Evolutionary conservation across 352 stramenopile genomes (phyloP).

Genomic region (Phytophthora boehmeriae): DNA sequence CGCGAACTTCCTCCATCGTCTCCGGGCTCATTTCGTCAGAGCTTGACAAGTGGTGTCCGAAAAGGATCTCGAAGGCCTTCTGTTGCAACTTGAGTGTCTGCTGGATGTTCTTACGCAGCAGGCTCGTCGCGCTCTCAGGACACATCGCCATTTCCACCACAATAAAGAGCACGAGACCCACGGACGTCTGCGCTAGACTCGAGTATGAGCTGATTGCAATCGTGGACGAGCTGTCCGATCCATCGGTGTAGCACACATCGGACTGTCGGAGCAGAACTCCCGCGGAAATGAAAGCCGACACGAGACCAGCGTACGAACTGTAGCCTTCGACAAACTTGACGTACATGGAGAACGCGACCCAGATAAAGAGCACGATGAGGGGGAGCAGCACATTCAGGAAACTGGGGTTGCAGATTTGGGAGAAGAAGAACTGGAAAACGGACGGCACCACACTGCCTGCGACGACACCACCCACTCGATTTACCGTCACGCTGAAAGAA

Average conservation of each 20-base stretch:
- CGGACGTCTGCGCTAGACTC: conserved; percentile 76
- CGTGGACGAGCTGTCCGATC: conserved; percentile 40
- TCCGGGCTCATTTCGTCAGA: conserved; percentile 55
- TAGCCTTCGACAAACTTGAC: conserved; percentile 72
- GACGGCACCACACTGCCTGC: conserved; percentile 78
- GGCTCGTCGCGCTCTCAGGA: conserved; percentile 65
- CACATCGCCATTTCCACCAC: conserved; percentile 69
- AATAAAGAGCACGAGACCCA: conserved; percentile 84
- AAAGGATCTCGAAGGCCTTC: conserved; percentile 67
- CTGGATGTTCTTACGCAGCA: conserved; percentile 79
- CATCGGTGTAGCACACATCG: conserved; percentile 55
- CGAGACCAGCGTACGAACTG: conserved; percentile 70
- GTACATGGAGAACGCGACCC: conserved; percentile 80
- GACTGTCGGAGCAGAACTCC: conserved; percentile 67
- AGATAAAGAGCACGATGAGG: conserved; percentile 66
- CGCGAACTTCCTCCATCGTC: conserved; percentile 59
- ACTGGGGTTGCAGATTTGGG: conserved; percentile 57
- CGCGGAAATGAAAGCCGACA: conserved; percentile 75
- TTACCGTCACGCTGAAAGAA: conserved; percentile 77
- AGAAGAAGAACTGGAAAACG: conserved; percentile 85
- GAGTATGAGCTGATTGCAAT: conserved; percentile 82
- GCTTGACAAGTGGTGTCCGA: conserved; percentile 71
- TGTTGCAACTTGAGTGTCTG: conserved; percentile 71
- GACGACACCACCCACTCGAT: conserved; percentile 77
- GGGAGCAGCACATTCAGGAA: conserved; percentile 55